Conservation (phyloP, 2,329 filamentous ascomycete species). For the Boeremia lycopersici region DNA sequence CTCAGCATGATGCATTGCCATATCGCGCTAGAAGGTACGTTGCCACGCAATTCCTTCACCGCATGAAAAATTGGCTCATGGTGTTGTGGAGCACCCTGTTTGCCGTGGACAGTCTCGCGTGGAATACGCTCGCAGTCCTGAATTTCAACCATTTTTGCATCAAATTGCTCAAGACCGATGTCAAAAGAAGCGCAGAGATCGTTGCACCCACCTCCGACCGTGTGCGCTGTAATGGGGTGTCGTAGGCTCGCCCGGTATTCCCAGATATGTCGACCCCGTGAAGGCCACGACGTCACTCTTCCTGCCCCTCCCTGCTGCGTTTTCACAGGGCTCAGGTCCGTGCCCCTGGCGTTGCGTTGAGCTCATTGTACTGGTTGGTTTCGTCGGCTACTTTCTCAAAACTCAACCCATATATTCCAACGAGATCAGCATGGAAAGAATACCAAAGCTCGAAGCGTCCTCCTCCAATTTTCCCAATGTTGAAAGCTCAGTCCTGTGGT, state of each 20-base stretch:
- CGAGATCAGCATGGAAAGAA: neutral
- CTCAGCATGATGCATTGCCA: neutral
- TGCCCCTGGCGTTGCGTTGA: conserved; percentile 3
- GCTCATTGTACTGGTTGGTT: neutral
- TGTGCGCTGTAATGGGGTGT: neutral
- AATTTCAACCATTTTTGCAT: neutral
- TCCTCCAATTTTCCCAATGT: conserved; percentile 14
- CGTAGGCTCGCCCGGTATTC: neutral
- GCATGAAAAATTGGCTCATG: neutral
- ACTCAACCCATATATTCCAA: neutral
- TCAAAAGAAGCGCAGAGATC: neutral
- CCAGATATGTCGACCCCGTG: neutral
- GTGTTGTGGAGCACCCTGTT: neutral
- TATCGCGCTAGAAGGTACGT: too few species aligned
- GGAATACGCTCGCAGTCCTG: neutral
- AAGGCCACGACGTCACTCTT: neutral
- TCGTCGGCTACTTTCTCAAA: neutral
- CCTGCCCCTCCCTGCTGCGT: neutral
- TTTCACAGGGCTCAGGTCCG: neutral
- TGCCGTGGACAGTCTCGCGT: neutral
- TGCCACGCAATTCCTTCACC: neutral
- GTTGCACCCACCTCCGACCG: neutral
- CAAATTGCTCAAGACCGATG: neutral
- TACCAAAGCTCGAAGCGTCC: conserved; percentile 1
- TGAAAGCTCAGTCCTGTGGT: conserved; percentile 3